Conservation (phyloP, 352 stramenopile genomes). For the Ochromonadaceae sp. region DNA sequence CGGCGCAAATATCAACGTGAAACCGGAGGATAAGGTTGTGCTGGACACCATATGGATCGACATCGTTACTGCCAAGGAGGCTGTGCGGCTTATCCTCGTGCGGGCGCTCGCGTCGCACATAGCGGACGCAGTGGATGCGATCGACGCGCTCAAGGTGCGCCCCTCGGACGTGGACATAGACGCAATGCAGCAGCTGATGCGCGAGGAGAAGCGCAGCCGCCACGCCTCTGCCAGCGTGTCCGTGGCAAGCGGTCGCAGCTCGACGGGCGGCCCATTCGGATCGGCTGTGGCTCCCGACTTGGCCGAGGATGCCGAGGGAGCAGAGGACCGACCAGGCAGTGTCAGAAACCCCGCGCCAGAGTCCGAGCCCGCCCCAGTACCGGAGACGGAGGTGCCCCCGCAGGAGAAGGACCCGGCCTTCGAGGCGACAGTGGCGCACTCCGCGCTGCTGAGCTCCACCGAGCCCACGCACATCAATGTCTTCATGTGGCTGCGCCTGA, state of each 20-base stretch:
- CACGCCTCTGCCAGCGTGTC: no score
- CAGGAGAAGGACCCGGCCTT: background rate
- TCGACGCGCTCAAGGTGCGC: background rate
- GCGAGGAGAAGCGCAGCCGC: background rate
- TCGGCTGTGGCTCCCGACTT: no score
- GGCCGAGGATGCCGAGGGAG: background rate
- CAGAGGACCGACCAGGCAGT: background rate
- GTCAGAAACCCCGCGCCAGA: conserved; percentile 6
- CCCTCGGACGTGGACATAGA: background rate
- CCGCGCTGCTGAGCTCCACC: no score
- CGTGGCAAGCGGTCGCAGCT: no score
- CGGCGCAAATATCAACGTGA: background rate
- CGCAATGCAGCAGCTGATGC: background rate
- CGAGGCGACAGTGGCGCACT: no score
- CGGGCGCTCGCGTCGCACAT: background rate
- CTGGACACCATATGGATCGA: conserved; percentile 5
- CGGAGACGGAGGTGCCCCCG: conserved; percentile 10
- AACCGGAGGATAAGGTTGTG: background rate
- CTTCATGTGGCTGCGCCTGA: conserved; percentile 28
- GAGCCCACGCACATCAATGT: conserved; percentile 36
- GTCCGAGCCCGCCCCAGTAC: background rate
- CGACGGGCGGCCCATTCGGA: no score
- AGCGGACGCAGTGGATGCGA: conserved; percentile 4
- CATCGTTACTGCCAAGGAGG: background rate
- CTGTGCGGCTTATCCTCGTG: conserved; percentile 5